Conservation (phyloP, 1,284 basidiomycete species). For the Testicularia cyperi region DNA sequence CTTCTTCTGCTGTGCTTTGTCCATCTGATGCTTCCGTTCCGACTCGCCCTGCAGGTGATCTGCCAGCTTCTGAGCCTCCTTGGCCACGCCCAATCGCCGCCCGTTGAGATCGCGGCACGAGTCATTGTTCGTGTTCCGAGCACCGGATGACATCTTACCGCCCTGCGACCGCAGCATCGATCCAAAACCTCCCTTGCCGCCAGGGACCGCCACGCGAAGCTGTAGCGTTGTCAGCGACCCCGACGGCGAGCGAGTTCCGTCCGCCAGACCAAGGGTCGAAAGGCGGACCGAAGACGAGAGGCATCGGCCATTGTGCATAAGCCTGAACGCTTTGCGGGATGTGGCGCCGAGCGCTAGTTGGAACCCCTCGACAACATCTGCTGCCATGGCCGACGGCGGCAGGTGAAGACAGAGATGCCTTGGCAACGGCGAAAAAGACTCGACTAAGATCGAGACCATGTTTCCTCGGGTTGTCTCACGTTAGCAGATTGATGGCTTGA, state of each 20-base stretch:
- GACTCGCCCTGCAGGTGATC: constrained; percentile 85
- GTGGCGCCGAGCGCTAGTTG: constrained; percentile 1
- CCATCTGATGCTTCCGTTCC: constrained; percentile 71
- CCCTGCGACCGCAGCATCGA: constrained; percentile 93
- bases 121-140: constrained; percentile 72
- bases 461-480: no score
- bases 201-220: constrained; percentile 62
- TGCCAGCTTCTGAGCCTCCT: constrained; percentile 91
- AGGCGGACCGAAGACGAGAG: constrained; percentile 1
- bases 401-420: constrained; percentile 30
- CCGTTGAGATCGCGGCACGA: constrained; percentile 91
- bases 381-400: constrained; percentile 19
- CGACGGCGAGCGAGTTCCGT: no score
- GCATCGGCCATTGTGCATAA: constrained; percentile 12
- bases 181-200: constrained; percentile 97
- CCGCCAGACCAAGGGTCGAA: no score
- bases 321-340: constrained; percentile 6
- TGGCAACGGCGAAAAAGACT: constrained; percentile 33
- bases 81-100: constrained; percentile 84
- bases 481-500: no score
- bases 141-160: constrained; percentile 84
- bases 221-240: no score
- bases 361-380: constrained; percentile 25
- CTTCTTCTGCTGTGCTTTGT: constrained; percentile 71
- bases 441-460: constrained; percentile 26